A percentile compares a stretch with the other conserved stretches of the same genome.
These are phyloP conservation scores for Pythium sukuiense DNA, from an alignment of 352 stramenopile genomes.

Conservation along the genomic window DNA sequence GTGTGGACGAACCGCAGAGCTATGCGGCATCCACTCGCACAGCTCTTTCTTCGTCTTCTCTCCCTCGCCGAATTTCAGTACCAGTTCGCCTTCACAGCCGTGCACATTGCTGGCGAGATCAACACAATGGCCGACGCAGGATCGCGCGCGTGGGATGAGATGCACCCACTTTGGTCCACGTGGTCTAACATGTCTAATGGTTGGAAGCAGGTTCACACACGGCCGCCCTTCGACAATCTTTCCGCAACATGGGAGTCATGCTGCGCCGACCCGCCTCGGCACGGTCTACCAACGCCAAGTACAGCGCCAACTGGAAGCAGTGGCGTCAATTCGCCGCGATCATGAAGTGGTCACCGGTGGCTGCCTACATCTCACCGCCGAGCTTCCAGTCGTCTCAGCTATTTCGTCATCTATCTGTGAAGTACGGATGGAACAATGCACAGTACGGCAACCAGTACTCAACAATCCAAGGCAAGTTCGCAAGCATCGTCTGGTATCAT, in stretches of 20 bases:
- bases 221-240: conserved; percentile 22
- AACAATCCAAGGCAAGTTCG: conserved; percentile 28
- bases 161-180: neutral
- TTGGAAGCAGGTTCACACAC: conserved; percentile 17
- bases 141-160: conserved; percentile 21
- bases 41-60: conserved; percentile 11
- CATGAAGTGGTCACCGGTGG: conserved; percentile 18
- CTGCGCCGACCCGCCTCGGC: conserved; percentile 14
- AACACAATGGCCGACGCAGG: conserved; percentile 25
- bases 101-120: conserved; percentile 24
- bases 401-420: conserved; percentile 26
- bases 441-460: conserved; percentile 17
- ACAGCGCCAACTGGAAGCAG: conserved; percentile 13
- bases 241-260: conserved; percentile 20
- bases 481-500: conserved; percentile 27
- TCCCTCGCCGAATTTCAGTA: conserved; percentile 29
- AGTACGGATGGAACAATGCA: conserved; percentile 18
- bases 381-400: conserved; percentile 3
- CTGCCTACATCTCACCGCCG: neutral
- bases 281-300: conserved; percentile 24
- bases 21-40: neutral
- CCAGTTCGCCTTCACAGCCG: conserved; percentile 14
- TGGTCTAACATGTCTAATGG: conserved; percentile 25
- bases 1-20: neutral
- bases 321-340: conserved; percentile 15